Base-by-base conservation (phyloP, 768 basidiomycete genomes). In the Stropharia rugosoannulata region DNA sequence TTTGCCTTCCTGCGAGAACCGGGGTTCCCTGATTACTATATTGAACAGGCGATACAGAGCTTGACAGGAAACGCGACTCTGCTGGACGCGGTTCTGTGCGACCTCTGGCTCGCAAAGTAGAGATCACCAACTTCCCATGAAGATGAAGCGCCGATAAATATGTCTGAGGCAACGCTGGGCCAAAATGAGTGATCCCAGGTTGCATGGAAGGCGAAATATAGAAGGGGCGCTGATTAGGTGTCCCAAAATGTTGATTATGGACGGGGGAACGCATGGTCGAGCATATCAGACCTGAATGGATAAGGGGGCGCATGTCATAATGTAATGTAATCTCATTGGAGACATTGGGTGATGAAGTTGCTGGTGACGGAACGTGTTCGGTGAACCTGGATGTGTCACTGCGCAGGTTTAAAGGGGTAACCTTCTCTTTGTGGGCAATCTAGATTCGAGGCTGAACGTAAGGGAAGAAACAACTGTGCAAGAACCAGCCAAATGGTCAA, bases 121-220 rank as follows among this genome's bases (percentile, higher is more conserved):
- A 36, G 15, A 11, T 18, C 40, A 6, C 51, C 41, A 15, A 54
- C 50, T 19, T 22, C 15, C 4, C 10, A 3, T 9, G 13, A 3
- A 35, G 18, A 32, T 12, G 45, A n/a, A 18, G 64, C 47, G 0
- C 61, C 63, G 5, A 57, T 60, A 42, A 66, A 67, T n/a, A 69
- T 65, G 6, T 64, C 62, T 36, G 92, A 93, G 3, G 84, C 90
- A 32, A 92, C 75, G 87, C 88, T 0, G 90, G 89, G 0, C 89
- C 88, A 13, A 89, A 90, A 37, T 74, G 74, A 0, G 80, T 32
- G 11, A 52, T 60, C 40, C 25, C 59, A 45, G 54, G 8, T 51
- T 56, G 54, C 3, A 54, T 47, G 16, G 49, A 44, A 12, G 45
- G 19, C 12, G 51, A 52, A 16, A n/a, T 41, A 13, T 52, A 45